Base-by-base conservation (phyloP, 2,329 filamentous ascomycete species). In the Aspergillus flavus region DNA sequence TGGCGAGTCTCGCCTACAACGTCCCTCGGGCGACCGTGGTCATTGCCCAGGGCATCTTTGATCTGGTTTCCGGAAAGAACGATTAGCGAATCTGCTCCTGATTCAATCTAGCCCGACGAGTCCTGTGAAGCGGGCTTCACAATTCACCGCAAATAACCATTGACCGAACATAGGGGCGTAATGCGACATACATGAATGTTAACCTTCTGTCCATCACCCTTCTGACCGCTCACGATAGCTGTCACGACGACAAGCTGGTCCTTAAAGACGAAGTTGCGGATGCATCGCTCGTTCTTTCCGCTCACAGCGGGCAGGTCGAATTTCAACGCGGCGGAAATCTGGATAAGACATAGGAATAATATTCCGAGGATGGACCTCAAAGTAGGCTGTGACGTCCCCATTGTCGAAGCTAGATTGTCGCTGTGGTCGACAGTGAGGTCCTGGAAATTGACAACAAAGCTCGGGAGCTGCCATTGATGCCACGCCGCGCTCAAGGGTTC, bases 201-300 rank as follows among this genome's bases (percentile, higher is more conserved):
- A 68, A 98, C 88, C 72, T 87, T 82, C 88, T 96, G 94, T 59
- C 95, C 95, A 83, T 99, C 95, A 63, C 93, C 94, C 81, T 90
- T 92, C 69, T 82, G 82, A n/a, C 95, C 95, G 76, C 90, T 88
- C 61, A 97, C 86, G 64, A 89, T 97, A 61, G 94, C 92, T 62
- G 94, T 98, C 59, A 99, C 94, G 39, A 98, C 94, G 48, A 99
- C 95, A 69, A 99, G 84, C 68, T 95, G 96, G 76, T 97, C 93
- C 80, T 89, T 91, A 65, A 88, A 86, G 69, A 97, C 94, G 79
- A 97, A 99, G 83, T 99, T 99, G 78, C 94, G 89, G 79, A 99
- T 91, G 83, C 95, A 99, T 82, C 94, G 87, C 82, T 94, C 91
- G 75, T 89, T 87, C 74, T 85, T 88, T 53, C 86, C 85, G 65